A percentile compares a stretch with the other conserved stretches of the same genome.
Conservation (phyloP, 805 yeast genomes). For the Yamadazyma phyllophila region DNA sequence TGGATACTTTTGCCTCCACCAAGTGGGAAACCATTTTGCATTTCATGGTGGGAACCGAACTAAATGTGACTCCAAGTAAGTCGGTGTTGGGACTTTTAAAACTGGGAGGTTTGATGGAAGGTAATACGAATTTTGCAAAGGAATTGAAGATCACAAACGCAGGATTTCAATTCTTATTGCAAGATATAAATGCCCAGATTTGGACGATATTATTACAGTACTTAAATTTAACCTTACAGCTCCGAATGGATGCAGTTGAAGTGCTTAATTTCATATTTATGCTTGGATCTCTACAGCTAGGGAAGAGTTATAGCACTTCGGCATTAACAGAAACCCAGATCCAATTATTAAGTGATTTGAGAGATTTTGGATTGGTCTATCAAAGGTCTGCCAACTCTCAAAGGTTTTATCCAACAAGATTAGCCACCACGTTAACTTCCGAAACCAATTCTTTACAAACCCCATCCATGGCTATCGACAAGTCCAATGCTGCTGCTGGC, state of each 20-base stretch:
- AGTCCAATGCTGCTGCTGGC: constrained; percentile 43
- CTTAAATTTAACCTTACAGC: constrained; percentile 74
- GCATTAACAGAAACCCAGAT: constrained; percentile 77
- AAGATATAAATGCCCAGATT: constrained; percentile 89
- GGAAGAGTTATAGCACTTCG: constrained; percentile 74
- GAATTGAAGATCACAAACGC: constrained; percentile 74
- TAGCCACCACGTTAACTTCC: constrained; percentile 86
- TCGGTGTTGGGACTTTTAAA: constrained; percentile 75
- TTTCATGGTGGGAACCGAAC: constrained; percentile 94
- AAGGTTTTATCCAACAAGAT: constrained; percentile 83
- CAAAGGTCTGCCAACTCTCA: constrained; percentile 51
- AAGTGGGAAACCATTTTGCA: constrained; percentile 96
- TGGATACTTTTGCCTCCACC: constrained; percentile 76
- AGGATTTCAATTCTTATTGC: constrained; percentile 92
- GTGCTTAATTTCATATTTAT: constrained; percentile 90
- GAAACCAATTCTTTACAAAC: constrained; percentile 71
- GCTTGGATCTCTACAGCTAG: constrained; percentile 88
- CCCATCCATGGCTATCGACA: constrained; percentile 74
- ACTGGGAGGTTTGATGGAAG: constrained; percentile 88
- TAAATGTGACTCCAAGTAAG: constrained; percentile 65
- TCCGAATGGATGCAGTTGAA: constrained; percentile 94
- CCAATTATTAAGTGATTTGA: constrained; percentile 81
- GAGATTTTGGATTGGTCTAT: constrained; percentile 89
- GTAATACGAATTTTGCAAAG: constrained; percentile 30
- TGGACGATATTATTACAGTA: constrained; percentile 92